Base-by-base conservation (phyloP, 257 asterid species). In the Solanum clarkiae region DNA sequence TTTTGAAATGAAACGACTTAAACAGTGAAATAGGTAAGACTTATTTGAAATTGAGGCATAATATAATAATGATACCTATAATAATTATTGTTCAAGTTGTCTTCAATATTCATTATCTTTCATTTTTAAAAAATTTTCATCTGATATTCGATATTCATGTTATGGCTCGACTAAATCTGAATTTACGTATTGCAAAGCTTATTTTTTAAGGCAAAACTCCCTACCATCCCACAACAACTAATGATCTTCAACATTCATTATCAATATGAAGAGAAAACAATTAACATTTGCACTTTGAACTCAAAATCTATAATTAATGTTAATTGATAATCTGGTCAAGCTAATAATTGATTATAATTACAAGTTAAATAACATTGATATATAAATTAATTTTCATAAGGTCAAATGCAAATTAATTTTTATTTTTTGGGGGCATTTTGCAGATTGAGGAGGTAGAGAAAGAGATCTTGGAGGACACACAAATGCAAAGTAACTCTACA, bases 361-460 rank as follows among this genome's bases (percentile, higher is more conserved):
- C 15, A 22, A 24, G 40, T 24, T 2, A 22, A 62, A 22, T 5
- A 22, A 62, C 16, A 62, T 22, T 11, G 70, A 68, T 66, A 63
- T 15, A 29, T 66, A 29, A 66, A 14, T 32, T 66, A 66, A 29
- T 66, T 15, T 54, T 65, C 20, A 65, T 65, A 65, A 26, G 29
- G 45, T 65, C n/a, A 7, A 7, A 26, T 66, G 22, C 15, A 29
- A 32, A 29, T 14, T 66, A 66, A 29, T 3, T 32, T 66, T 45
- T 57, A 57, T 57, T 14, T 45, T 6, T 77, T 24, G 29, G 6
- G 9, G 54, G 20, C 16, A 14, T 42, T 71, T 85, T 80, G 22
- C 84, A 85, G 87, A 71, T 85, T 15, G 70, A 85, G 17, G 87
- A 60, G 4, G 71, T 54, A 13, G 87, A 85, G 18, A 85, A 80